A percentile compares a stretch with the other conserved stretches of the same genome.
These are phyloP conservation scores for Phytophthora palmivora DNA, from an alignment of 352 stramenopile genomes.

Conservation along the genomic window DNA sequence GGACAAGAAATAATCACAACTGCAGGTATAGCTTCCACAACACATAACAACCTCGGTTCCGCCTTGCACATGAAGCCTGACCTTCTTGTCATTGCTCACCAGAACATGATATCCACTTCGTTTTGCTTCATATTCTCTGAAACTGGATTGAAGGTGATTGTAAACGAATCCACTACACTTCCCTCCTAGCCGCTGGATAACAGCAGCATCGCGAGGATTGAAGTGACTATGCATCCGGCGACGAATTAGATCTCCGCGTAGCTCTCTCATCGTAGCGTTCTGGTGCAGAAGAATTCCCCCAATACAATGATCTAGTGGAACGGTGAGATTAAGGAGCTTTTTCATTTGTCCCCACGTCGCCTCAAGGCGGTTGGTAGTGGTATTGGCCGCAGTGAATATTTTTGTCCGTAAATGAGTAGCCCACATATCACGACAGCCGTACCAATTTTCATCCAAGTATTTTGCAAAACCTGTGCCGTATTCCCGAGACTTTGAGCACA, in stretches of 20 bases:
- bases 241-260: conserved; percentile 4
- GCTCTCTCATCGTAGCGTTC: conserved; percentile 6
- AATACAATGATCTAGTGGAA: conserved; percentile 2
- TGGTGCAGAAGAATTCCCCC: conserved; percentile 9
- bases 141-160: background rate
- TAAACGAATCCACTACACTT: conserved; percentile 1
- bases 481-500: background rate
- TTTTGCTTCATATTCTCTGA: background rate
- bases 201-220: too few relatives aligned
- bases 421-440: conserved; percentile 3
- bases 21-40: background rate
- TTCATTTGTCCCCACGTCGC: too few relatives aligned
- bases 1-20: background rate
- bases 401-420: conserved; percentile 10
- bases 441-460: conserved; percentile 11
- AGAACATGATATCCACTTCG: background rate
- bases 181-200: background rate
- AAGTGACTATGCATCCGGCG: background rate
- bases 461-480: conserved; percentile 1
- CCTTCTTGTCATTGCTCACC: background rate
- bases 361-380: conserved; percentile 1
- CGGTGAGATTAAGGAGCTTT: background rate
- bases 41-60: background rate
- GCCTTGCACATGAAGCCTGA: background rate
- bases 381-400: conserved; percentile 11